Evolutionary conservation across 176 grass and related monocot genomes (phyloP), one percentile per base, ranked within the genome.

Genomic region (Oropetium thomaeum): DNA sequence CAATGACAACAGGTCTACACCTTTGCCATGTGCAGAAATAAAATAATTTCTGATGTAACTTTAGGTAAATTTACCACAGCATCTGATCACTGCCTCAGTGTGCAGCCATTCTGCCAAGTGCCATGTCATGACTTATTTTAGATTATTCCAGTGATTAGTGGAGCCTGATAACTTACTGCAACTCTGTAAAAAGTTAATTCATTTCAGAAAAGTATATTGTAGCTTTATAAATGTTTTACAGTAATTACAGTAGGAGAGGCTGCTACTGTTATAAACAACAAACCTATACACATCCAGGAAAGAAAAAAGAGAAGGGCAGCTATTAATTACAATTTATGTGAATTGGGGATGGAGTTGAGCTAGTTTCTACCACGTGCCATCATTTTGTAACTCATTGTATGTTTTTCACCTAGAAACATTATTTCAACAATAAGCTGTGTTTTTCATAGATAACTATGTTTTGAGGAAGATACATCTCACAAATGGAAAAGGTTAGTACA

Each of bases 31-130:
- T n/a, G n/a, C n/a, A n/a, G n/a, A n/a, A n/a, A n/a, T n/a, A n/a
- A 55, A 72, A 52, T 45, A 78, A 37, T 11, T 72, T 73, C 41
- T 74, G 57, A 77, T 77, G 40, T 11, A 85, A 37, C 30, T 38
- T 7, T 20, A 27, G 51, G 34, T 84, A 16, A 43, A 65, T 78
- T 84, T 57, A 11, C 34, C n/a, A 7, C 61, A 25, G 33, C 42
- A 35, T 60, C 73, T 79, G 44, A 64, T 70, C 62, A 37, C 47
- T 76, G 53, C 72, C 54, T 81, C 27, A 35, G 53, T 61, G 44
- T 67, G 8, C 58, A 48, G 25, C 31, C 39, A 30, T 59, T 23
- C 22, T 49, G 7, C 8, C 39, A 48, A 62, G 12, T 39, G 52
- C 51, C 33, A 59, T 41, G 41, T 67, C 30, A 58, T 39, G 17